Conservation (phyloP, 2,329 filamentous ascomycete species). For the Fusarium agapanthi region DNA sequence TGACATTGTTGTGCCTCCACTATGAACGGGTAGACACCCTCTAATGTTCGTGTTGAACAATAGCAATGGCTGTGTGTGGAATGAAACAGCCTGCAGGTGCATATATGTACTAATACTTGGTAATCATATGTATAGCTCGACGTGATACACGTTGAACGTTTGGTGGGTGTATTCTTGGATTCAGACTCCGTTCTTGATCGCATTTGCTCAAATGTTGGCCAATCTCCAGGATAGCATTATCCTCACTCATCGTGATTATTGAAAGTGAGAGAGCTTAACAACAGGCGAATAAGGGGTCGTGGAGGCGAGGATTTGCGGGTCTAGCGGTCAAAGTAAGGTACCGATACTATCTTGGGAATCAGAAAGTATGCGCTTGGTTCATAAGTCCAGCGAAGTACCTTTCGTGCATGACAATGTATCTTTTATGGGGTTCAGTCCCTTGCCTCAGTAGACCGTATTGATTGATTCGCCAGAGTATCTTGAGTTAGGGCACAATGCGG, state of each 20-base stretch:
- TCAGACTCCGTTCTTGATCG: neutral
- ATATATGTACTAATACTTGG: neutral
- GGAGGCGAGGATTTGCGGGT: slow-evolving; percentile 6
- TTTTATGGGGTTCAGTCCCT: slow-evolving; percentile 18
- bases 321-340: slow-evolving; percentile 28
- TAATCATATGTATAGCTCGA: neutral
- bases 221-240: slow-evolving; percentile 12
- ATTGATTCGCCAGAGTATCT: slow-evolving; percentile 28
- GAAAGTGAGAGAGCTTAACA: slow-evolving; percentile 3
- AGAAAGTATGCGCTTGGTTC: neutral
- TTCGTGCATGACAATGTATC: slow-evolving; percentile 15
- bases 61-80: neutral
- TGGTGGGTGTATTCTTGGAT: neutral
- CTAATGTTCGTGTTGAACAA: neutral
- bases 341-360: slow-evolving; percentile 30
- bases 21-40: slow-evolving; percentile 15
- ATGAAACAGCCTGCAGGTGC: neutral
- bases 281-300: slow-evolving; percentile 16
- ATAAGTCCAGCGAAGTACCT: slow-evolving; percentile 24
- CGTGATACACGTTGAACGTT: neutral
- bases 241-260: slow-evolving; percentile 13
- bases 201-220: neutral
- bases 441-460: slow-evolving; percentile 21
- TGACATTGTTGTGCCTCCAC: slow-evolving; percentile 12
- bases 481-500: slow-evolving; percentile 28